Percentiles rank a stretch among this genome's conserved stretches.
These are phyloP conservation scores for Reutealis trisperma DNA, from an alignment of 345 rosid species.

Conservation along the genomic window DNA sequence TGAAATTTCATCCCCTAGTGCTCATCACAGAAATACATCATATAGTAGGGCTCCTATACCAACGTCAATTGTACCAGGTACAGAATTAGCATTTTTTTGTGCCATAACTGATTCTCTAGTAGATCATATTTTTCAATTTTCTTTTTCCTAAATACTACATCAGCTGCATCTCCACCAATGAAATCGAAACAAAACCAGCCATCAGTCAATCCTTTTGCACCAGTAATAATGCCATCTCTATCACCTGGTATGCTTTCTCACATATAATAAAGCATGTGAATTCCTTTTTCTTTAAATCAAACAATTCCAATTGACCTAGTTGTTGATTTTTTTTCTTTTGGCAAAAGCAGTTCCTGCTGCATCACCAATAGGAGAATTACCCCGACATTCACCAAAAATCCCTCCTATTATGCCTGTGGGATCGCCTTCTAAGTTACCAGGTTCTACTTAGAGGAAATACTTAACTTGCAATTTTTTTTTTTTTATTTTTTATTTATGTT, in stretches of 20 bases:
- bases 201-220: constrained; percentile 29
- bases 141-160: constrained; percentile 16
- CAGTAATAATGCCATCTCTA: constrained; percentile 20
- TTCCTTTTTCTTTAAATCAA: neutral
- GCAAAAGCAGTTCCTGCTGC: constrained; percentile 20
- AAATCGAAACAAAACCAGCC: constrained; percentile 37
- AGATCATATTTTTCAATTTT: constrained; percentile 10
- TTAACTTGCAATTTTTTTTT: constrained; percentile 16
- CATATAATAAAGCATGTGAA: neutral
- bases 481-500: constrained; percentile 11
- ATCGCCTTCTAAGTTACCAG: constrained; percentile 51
- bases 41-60: constrained; percentile 23
- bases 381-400: constrained; percentile 9
- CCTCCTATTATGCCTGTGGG: constrained; percentile 41
- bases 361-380: constrained; percentile 18
- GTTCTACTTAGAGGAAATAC: constrained; percentile 33
- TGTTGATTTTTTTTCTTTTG: constrained; percentile 11
- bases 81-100: constrained; percentile 1
- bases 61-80: constrained; percentile 22
- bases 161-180: constrained; percentile 50
- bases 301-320: neutral
- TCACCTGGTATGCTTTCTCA: constrained; percentile 27
- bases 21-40: constrained; percentile 20
- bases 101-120: constrained; percentile 8
- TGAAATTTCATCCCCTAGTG: constrained; percentile 23